Base-by-base conservation (phyloP, 352 stramenopile species). In the Globisporangium cederbergense region DNA sequence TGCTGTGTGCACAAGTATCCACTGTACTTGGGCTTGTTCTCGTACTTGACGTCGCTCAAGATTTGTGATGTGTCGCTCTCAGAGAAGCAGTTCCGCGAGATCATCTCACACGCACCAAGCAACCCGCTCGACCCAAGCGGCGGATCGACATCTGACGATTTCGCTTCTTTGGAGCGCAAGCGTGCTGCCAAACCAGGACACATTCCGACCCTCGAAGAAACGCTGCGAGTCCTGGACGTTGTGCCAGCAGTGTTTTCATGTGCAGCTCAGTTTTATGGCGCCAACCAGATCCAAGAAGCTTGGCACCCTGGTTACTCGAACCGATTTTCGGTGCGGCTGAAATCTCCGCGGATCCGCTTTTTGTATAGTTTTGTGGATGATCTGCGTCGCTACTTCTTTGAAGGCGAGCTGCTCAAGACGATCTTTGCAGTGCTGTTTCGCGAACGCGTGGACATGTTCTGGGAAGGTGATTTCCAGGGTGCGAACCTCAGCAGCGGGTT, bases 261-360 rank as follows among this genome's bases (percentile, higher is more conserved):
- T 52, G 79, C 78, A n/a, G 80, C 75, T 0, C 81, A 94, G 45
- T 81, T 88, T 36, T 95, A 90, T 51, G 87, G 87, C 7, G 81
- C 81, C 0, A 76, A 94, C 67, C 68, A 70, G 6, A 93, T 95
- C 18, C 85, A 95, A 59, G 79, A 94, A 68, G 32, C 60, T 7
- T 95, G 87, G 87, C 87, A 95, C 58, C 87, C 87, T 59, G 87
- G 87, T 1, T 95, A 92, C 46, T 81, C 77, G 54, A 92, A 81
- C 46, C 75, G 84, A 13, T 89, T 89, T 45, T 84, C 82, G 0
- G 68, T 95, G 10, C 85, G 87, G 0, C 62, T 95, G 0, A 88
- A 86, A 50, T 92, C 87, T 11, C 87, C 87, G 18, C 78, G 85
- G 8, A 90, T 94, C 36, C 84, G 87, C 22, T 88, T 95, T 43